These are phyloP conservation scores for Trametes elegans DNA, from an alignment of 768 basidiomycete species.

Conservation along the genomic window DNA sequence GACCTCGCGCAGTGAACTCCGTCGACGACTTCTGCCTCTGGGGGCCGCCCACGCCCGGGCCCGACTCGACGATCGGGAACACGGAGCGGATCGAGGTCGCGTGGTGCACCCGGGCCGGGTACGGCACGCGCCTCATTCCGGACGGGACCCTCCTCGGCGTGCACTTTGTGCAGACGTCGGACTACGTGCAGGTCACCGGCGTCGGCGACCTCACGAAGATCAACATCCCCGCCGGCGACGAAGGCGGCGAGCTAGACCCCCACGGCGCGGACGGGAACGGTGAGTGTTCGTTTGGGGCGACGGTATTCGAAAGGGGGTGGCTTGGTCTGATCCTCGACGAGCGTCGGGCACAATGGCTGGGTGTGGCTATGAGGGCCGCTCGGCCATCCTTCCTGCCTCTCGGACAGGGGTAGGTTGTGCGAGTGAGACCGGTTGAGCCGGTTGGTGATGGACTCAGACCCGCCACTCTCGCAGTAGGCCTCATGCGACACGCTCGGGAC, in stretches of 20 bases:
- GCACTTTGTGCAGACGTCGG: slow-evolving; percentile 71
- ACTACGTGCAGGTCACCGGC: slow-evolving; percentile 72
- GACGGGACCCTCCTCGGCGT: slow-evolving; percentile 66
- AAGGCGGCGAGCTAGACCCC: slow-evolving; percentile 66
- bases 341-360: too few species aligned
- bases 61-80: slow-evolving; percentile 53
- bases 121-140: slow-evolving; percentile 68
- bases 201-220: slow-evolving; percentile 63
- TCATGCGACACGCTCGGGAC: too few species aligned
- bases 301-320: background rate
- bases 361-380: too few species aligned
- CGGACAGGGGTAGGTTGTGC: too few species aligned
- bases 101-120: slow-evolving; percentile 54
- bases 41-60: slow-evolving; percentile 49
- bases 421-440: too few species aligned
- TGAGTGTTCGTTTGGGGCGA: slow-evolving; percentile 22
- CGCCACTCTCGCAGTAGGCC: too few species aligned
- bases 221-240: slow-evolving; percentile 60
- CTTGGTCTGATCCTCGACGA: background rate
- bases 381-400: too few species aligned
- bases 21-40: slow-evolving; percentile 57
- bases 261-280: slow-evolving; percentile 62
- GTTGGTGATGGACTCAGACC: too few species aligned
- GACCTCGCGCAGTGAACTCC: slow-evolving; percentile 48
- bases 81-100: slow-evolving; percentile 57